These are phyloP conservation scores for Amoebophrya sp. DNA, from an alignment of 169 alveolate genomes.

Conservation along the genomic window DNA sequence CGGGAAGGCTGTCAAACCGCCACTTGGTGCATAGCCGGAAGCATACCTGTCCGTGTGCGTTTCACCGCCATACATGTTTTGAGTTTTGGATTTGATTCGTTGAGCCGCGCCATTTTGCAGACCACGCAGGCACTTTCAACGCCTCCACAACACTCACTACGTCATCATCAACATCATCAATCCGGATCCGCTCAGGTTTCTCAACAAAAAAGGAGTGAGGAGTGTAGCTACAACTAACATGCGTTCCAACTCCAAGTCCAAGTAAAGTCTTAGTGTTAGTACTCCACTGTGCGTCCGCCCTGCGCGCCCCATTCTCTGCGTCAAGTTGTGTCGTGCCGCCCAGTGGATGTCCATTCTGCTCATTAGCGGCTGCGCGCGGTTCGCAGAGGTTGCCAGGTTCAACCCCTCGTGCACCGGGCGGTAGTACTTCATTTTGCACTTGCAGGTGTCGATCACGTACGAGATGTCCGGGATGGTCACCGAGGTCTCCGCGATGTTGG, in stretches of 20 bases:
- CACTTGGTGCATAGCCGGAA: conserved; percentile 55
- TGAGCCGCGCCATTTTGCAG: too few species aligned
- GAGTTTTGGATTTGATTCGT: too few species aligned
- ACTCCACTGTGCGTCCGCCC: conserved; percentile 87
- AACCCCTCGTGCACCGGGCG: neutral
- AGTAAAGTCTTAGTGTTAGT: too few species aligned
- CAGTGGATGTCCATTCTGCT: conserved; percentile 11
- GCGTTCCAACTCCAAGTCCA: too few species aligned
- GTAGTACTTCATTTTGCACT: conserved; percentile 17
- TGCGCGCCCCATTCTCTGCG: conserved; percentile 74
- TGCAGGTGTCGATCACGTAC: conserved; percentile 15
- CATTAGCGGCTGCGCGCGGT: conserved; percentile 6
- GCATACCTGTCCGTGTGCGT: too few species aligned
- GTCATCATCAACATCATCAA: too few species aligned
- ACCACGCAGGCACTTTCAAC: too few species aligned
- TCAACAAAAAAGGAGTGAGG: too few species aligned
- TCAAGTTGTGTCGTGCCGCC: conserved; percentile 66
- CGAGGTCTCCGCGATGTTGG: conserved; percentile 95
- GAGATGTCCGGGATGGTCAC: conserved; percentile 74
- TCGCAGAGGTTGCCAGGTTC: neutral
- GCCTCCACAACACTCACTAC: too few species aligned
- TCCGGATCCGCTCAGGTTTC: too few species aligned
- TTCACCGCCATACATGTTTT: too few species aligned
- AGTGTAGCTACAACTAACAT: too few species aligned
- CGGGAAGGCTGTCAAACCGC: neutral